These are phyloP conservation scores for Hydnomerulius pinastri DNA, from an alignment of 768 basidiomycete species.

Conservation along the genomic window DNA sequence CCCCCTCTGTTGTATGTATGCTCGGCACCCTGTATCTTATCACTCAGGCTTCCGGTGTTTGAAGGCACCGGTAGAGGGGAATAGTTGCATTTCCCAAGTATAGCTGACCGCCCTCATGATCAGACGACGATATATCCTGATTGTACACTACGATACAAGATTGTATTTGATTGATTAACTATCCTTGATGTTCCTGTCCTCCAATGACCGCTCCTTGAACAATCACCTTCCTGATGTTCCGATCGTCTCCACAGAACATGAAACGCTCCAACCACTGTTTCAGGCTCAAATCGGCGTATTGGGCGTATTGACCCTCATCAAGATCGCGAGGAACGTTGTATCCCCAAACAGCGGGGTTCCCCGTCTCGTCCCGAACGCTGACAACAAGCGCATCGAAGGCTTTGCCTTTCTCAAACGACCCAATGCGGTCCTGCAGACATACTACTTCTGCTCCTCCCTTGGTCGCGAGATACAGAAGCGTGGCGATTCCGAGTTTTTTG, in stretches of 20 bases:
- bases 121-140: slow-evolving; percentile 4
- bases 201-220: slow-evolving; percentile 83
- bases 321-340: slow-evolving; percentile 21
- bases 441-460: slow-evolving; percentile 89
- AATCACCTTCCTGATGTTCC: slow-evolving; percentile 80
- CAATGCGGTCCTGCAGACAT: slow-evolving; percentile 62
- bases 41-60: too few relatives aligned
- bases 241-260: slow-evolving; percentile 83
- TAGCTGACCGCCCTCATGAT: too few relatives aligned
- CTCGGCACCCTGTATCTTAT: not conserved
- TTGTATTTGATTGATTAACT: not conserved
- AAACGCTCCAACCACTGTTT: slow-evolving; percentile 75
- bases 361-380: slow-evolving; percentile 50
- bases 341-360: slow-evolving; percentile 61
- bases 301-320: slow-evolving; percentile 33
- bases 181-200: slow-evolving; percentile 48
- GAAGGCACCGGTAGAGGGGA: too few relatives aligned
- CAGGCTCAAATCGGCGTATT: slow-evolving; percentile 38
- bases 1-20: not conserved
- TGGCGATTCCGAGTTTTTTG: slow-evolving; percentile 69
- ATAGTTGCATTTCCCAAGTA: too few relatives aligned
- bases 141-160: slow-evolving; percentile 6
- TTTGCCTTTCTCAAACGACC: slow-evolving; percentile 79
- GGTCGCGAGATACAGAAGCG: slow-evolving; percentile 89
- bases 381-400: slow-evolving; percentile 89